Evolutionary conservation across 2,329 filamentous ascomycete species (phyloP), one percentile per base, ranked within the genome.

Genomic region (Aspergillus sojae): DNA sequence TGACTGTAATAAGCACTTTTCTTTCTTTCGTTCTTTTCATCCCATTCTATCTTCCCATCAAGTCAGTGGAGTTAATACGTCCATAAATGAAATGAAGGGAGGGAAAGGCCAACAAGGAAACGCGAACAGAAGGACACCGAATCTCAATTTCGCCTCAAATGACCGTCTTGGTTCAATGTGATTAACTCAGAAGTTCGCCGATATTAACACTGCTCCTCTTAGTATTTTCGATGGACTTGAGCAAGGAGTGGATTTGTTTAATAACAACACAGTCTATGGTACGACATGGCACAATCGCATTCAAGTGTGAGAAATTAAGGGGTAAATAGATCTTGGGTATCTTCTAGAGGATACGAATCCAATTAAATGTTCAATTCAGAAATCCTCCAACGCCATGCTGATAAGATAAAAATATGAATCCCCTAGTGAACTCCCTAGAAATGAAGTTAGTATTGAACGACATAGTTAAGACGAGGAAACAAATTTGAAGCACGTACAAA

Each of bases 401-500:
- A 52, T 52, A 30, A 50, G 28, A 39, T 39, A 53, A 39, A 57
- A 2, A 5, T 36, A 45, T 39, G 28, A 32, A 26, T 16, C 14
- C 46, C 48, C 54, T 62, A 68, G 30, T 61, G 63, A 46, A 73
- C 70, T 19, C 72, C 72, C 72, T 74, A 28, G 5, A 43, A 41
- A 41, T 10, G 50, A 57, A 21, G 48, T 61, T 62, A 58, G 60
- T 26, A 21, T 32, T 12, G 14, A 14, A 5, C 23, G 23, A 41
- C 45, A 32, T 4, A 2, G 12, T 3, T 16, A 58, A 48, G 23
- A n/a, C 19, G n/a, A 43, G n/a, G 39, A 11, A 39, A 39, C n/a
- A 23, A 28, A 48, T 14, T 23, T 23, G 12, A 7, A 28, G 4
- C 14, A 73, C 77, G 59, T 74, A 79, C 86, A 72, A 94, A 92